Conservation (phyloP, 2,329 filamentous ascomycete species). For the Coniochaeta sp. region DNA sequence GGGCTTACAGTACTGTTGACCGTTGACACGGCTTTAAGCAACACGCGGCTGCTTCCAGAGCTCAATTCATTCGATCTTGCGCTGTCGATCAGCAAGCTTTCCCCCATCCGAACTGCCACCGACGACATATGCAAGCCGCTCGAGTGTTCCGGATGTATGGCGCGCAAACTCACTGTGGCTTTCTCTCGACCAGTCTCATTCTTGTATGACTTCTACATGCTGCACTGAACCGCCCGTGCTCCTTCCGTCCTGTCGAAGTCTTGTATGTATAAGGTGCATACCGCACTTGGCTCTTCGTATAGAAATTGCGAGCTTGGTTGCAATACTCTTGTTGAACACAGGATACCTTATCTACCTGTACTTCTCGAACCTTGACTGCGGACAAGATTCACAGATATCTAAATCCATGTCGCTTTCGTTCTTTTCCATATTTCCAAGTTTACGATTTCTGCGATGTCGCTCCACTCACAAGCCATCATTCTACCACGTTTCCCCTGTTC, state of each 20-base stretch:
- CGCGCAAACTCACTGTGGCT: too few relatives aligned
- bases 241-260: too few relatives aligned
- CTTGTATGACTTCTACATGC: neutral
- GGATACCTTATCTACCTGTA: neutral
- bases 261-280: too few relatives aligned
- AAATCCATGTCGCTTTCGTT: neutral
- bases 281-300: too few relatives aligned
- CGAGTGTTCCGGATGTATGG: too few relatives aligned
- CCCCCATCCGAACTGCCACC: neutral
- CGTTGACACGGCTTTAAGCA: too few relatives aligned
- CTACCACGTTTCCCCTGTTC: neutral
- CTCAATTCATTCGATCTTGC: neutral
- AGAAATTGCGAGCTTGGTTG: too few relatives aligned
- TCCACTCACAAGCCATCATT: neutral
- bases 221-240: too few relatives aligned
- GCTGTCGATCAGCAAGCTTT: neutral
- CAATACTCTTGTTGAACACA: too few relatives aligned
- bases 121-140: neutral
- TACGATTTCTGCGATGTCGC: neutral
- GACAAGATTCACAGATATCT: neutral
- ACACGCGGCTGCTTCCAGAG: too few relatives aligned
- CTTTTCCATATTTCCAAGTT: neutral
- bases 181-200: neutral
- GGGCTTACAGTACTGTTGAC: too few relatives aligned
- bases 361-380: neutral